Conservation (phyloP, 2,329 filamentous ascomycete genomes). For the Sporothrix mexicana region DNA sequence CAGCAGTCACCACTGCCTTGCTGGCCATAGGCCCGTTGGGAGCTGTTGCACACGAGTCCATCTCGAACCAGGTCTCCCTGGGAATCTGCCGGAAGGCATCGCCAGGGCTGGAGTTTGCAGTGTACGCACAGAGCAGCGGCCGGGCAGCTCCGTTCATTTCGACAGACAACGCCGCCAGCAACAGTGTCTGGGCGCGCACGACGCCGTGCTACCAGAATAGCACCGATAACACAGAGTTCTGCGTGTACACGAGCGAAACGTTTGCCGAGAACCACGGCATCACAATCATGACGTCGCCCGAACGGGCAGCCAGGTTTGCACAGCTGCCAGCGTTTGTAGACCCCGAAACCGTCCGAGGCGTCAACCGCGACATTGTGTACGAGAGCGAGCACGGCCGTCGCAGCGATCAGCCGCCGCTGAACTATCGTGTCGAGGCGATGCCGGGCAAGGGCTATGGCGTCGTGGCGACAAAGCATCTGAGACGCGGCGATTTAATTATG, state of each 20-base stretch:
- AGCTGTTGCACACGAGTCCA: slow-evolving; percentile 29
- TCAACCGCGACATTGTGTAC: slow-evolving; percentile 42
- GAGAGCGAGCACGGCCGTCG: slow-evolving; percentile 34
- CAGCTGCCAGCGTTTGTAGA: slow-evolving; percentile 42
- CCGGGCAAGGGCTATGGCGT: slow-evolving; percentile 50
- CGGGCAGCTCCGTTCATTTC: neutral
- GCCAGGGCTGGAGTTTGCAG: slow-evolving; percentile 14
- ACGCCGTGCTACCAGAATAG: slow-evolving; percentile 42
- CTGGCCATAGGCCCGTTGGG: neutral
- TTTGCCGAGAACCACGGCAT: slow-evolving; percentile 49
- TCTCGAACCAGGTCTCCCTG: slow-evolving; percentile 29
- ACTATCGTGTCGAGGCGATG: slow-evolving; percentile 46
- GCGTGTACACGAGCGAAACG: slow-evolving; percentile 46
- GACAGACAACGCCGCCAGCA: neutral
- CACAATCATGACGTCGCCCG: slow-evolving; percentile 47
- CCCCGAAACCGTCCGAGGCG: slow-evolving; percentile 37
- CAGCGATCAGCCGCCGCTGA: neutral
- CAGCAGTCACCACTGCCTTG: neutral
- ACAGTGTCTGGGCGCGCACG: slow-evolving; percentile 40
- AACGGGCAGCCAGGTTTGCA: slow-evolving; percentile 44
- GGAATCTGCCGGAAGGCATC: slow-evolving; percentile 33
- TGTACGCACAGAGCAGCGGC: slow-evolving; percentile 28
- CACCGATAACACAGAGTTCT: slow-evolving; percentile 40
- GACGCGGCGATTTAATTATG: slow-evolving; percentile 49
- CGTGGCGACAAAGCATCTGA: slow-evolving; percentile 45